Conservation (phyloP, 2,329 filamentous ascomycete species). For the Ceratocystis harringtonii region DNA sequence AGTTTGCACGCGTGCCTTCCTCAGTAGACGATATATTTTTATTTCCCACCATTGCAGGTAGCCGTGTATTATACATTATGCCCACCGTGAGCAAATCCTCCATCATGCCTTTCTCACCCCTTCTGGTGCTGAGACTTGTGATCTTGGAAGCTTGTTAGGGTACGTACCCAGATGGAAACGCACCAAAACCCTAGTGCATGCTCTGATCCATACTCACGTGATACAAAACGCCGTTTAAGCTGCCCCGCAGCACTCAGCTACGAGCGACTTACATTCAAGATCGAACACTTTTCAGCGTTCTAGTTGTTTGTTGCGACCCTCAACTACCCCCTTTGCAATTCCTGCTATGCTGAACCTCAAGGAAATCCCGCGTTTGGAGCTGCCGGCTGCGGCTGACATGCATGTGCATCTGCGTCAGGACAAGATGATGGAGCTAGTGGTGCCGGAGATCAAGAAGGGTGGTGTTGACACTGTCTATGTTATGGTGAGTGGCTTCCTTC, state of each 20-base stretch:
- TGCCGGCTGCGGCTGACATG: constrained; percentile 52
- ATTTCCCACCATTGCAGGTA: neutral
- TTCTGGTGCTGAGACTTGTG: too few relatives aligned
- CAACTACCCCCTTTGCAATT: neutral
- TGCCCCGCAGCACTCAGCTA: neutral
- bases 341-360: constrained; percentile 25
- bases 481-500: constrained; percentile 9
- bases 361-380: constrained; percentile 30
- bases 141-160: neutral
- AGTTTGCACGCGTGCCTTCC: neutral
- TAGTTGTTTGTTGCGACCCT: neutral
- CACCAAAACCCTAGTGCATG: neutral
- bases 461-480: constrained; percentile 51
- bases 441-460: constrained; percentile 38
- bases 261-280: neutral
- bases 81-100: neutral
- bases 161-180: neutral
- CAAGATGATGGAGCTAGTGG: constrained; percentile 44
- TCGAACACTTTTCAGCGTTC: neutral
- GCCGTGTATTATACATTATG: neutral
- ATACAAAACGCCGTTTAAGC: neutral
- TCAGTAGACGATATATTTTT: neutral
- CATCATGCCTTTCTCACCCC: too few relatives aligned
- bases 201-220: neutral
- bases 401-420: constrained; percentile 59